Evolutionary conservation across 371 early-diverging fungal genomes (phyloP), one percentile per base, ranked within the genome.

Genomic region (Actinomortierella ambigua): DNA sequence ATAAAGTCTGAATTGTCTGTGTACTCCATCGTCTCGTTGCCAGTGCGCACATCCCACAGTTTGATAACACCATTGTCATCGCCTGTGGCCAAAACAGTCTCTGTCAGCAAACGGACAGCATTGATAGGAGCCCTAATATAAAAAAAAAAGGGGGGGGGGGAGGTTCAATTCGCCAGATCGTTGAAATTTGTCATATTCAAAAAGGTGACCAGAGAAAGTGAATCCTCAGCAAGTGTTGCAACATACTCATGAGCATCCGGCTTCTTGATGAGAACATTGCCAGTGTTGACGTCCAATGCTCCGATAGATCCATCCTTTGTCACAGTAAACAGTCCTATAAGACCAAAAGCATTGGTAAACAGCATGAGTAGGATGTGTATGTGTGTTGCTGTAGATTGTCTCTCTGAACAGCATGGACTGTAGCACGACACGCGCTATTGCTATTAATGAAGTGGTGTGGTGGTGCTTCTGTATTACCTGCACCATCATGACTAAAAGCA

Each of bases 41-140:
- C 80, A 62, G 88, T 82, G 50, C 96, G 81, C 28, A 82, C 82
- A 71, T 97, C 97, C 96, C 96, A 97, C 51, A 94, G 64, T 86
- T 94, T 95, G 44, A 97, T 90, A 29, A 84, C 79, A n/a, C 97
- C 97, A 5, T 78, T 82, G 68, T 97, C 97, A 61, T 95, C 96
- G 14, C 95, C 97, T 0, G 96, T 92, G 0, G 93, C 94, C n/a
- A 95, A 50, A 27, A 90, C 79, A 52, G 81, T 81, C 52, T 90
- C 87, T 57, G 85, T 86, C 44, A 97, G 67, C 8, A 82, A 70
- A 5, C 79, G 77, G 34, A 97, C 61, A 6, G 84, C 55, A 75
- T 95, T 93, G 54, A 95, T 80, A 3, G 96, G 87, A 14, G 83
- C 75, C 41, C 90, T 91, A n/a, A 34, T 23, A 48, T n/a, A n/a